Conservation (phyloP, 305 asterid genomes). For the Solanum hybrid region DNA sequence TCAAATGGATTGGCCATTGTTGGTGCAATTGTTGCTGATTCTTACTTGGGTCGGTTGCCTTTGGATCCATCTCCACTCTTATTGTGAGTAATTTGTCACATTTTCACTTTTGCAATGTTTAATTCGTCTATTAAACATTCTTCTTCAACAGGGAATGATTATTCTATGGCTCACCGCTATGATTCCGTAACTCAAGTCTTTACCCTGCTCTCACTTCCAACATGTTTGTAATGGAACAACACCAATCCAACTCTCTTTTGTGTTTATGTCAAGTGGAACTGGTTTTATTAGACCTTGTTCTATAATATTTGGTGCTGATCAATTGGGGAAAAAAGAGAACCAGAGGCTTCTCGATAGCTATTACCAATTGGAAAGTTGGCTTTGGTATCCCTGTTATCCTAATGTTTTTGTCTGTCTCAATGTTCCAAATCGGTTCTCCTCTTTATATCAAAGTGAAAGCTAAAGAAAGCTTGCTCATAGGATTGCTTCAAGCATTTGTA, state of each 20-base stretch:
- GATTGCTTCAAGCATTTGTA: slow-evolving; percentile 31
- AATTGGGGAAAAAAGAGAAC: slow-evolving; percentile 1
- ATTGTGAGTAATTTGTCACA: background rate
- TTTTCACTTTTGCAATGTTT: background rate
- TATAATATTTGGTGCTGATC: slow-evolving; percentile 60
- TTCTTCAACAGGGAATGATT: slow-evolving; percentile 1
- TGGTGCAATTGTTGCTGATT: background rate
- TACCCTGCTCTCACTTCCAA: slow-evolving; percentile 21
- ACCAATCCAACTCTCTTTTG: slow-evolving; percentile 20
- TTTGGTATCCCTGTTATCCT: background rate
- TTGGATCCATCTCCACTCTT: background rate
- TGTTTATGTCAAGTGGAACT: background rate
- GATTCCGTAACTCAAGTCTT: slow-evolving; percentile 22
- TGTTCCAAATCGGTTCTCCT: slow-evolving; percentile 24
- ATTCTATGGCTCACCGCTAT: background rate
- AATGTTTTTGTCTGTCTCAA: background rate
- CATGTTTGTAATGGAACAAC: background rate
- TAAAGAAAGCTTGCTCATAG: slow-evolving; percentile 29
- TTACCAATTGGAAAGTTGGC: slow-evolving; percentile 14
- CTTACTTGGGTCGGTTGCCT: background rate
- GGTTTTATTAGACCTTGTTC: slow-evolving; percentile 27
- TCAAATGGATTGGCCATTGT: background rate
- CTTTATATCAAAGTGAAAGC: slow-evolving; percentile 37
- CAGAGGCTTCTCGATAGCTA: slow-evolving; percentile 23
- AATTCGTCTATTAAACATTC: background rate